phyloP scores from a whole-genome alignment of 768 basidiomycete species.

The Lentinula sp. region DNA sequence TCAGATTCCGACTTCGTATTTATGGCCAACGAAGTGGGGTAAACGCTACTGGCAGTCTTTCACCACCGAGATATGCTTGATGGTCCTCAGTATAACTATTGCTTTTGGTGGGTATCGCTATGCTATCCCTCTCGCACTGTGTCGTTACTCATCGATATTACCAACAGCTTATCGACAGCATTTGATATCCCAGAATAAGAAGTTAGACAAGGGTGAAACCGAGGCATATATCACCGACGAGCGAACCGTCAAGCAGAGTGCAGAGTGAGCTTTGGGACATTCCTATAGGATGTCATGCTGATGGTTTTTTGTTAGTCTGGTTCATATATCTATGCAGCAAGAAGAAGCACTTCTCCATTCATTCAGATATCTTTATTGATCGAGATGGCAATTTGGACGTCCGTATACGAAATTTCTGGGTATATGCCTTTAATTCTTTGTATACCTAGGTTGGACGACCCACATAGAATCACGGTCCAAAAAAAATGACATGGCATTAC shows the following conservation, averaged over 20 bases:
- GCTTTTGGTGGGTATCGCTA: constrained; percentile 10
- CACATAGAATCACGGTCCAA: background rate
- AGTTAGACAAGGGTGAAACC: constrained; percentile 9
- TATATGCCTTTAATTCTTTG: background rate
- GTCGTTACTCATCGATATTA: background rate
- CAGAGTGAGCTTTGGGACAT: constrained; percentile 5
- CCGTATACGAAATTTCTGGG: background rate
- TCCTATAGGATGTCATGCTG: background rate
- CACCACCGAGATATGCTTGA: constrained; percentile 11
- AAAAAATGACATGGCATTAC: background rate
- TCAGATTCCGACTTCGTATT: constrained; percentile 13
- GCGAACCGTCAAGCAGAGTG: constrained; percentile 8
- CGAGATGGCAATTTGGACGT: background rate
- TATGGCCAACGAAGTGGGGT: constrained; percentile 16
- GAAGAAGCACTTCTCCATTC: constrained; percentile 7
- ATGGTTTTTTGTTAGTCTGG: background rate
- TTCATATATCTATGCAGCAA: constrained; percentile 6
- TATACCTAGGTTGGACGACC: background rate
- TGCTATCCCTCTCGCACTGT: background rate
- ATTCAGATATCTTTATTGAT: constrained; percentile 1
- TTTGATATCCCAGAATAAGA: constrained; percentile 9
- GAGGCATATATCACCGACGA: constrained; percentile 9
- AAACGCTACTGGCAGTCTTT: constrained; percentile 16
- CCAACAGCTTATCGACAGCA: constrained; percentile 9
- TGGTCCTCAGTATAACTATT: constrained; percentile 11